phyloP scores from a whole-genome alignment of 169 alveolate genomes.

The Condylostoma magnum region DNA sequence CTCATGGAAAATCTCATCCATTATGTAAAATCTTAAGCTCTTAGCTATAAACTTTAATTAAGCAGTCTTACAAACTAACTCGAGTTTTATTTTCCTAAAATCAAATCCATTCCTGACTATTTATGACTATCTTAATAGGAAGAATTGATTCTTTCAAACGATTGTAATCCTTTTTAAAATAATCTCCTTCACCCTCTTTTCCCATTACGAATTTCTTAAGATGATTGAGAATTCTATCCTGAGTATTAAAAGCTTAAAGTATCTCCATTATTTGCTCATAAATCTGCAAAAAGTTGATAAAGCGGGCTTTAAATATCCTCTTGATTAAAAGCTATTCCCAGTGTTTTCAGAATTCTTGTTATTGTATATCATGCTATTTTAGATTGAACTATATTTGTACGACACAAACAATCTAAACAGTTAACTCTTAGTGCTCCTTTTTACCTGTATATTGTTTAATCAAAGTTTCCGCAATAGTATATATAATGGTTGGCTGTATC shows the following conservation, averaged over 20 bases:
- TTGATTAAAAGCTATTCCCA: background rate
- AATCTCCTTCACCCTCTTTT: constrained; percentile 82
- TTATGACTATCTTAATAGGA: too few relatives aligned
- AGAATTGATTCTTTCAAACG: constrained; percentile 82
- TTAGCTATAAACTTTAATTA: too few relatives aligned
- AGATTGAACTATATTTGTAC: constrained; percentile 96
- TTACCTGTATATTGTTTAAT: constrained; percentile 64
- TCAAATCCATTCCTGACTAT: too few relatives aligned
- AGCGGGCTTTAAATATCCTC: constrained; percentile 22
- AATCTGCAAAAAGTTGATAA: constrained; percentile 52
- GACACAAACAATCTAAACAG: constrained; percentile 96
- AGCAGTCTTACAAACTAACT: too few relatives aligned
- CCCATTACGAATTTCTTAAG: constrained; percentile 89
- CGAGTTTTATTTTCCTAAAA: too few relatives aligned
- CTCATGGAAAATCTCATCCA: too few relatives aligned
- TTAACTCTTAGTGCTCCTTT: constrained; percentile 95
- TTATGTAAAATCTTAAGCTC: too few relatives aligned
- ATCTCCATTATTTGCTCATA: constrained; percentile 95
- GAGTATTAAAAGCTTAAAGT: constrained; percentile 87
- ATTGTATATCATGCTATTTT: constrained; percentile 78
- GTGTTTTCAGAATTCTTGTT: background rate
- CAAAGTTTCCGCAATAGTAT: constrained; percentile 44
- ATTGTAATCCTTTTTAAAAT: constrained; percentile 82
- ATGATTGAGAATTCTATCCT: constrained; percentile 91
- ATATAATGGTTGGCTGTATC: constrained; percentile 33